Evolutionary conservation across 1,284 basidiomycete species (phyloP).

Genomic region (Pyrrhoderma noxium): DNA sequence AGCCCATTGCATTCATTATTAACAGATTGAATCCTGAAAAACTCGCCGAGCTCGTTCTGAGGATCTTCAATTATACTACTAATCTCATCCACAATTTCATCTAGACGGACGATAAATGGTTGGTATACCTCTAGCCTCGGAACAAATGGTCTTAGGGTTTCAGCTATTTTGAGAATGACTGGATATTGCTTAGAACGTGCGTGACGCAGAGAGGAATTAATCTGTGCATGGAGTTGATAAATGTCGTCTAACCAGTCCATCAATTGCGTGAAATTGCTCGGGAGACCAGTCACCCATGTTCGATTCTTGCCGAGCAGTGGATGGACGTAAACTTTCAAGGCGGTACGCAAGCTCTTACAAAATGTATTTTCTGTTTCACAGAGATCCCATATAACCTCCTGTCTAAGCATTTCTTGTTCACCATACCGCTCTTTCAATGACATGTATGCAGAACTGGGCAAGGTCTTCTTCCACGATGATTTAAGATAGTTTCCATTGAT

Average conservation of each 20-base stretch:
- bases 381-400: constrained; percentile 64
- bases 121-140: constrained; percentile 73
- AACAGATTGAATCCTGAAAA: constrained; percentile 67
- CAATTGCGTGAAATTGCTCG: constrained; percentile 55
- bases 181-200: constrained; percentile 38
- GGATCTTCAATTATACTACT: constrained; percentile 46
- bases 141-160: constrained; percentile 52
- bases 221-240: constrained; percentile 61
- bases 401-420: constrained; percentile 48
- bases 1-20: constrained; percentile 48
- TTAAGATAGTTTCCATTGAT: constrained; percentile 4
- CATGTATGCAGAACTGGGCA: constrained; percentile 22
- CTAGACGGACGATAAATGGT: constrained; percentile 73
- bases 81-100: constrained; percentile 50
- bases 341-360: constrained; percentile 54
- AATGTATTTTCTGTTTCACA: constrained; percentile 63
- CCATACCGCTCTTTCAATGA: constrained; percentile 31
- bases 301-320: constrained; percentile 68
- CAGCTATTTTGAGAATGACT: constrained; percentile 47
- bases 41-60: constrained; percentile 73
- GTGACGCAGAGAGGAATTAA: constrained; percentile 45
- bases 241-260: constrained; percentile 86
- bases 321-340: constrained; percentile 62
- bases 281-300: constrained; percentile 76
- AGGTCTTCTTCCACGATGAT: constrained; percentile 19